These are phyloP conservation scores for Cutaneotrichosporon sp. DNA, from an alignment of 1,284 basidiomycete species.

Conservation along the genomic window DNA sequence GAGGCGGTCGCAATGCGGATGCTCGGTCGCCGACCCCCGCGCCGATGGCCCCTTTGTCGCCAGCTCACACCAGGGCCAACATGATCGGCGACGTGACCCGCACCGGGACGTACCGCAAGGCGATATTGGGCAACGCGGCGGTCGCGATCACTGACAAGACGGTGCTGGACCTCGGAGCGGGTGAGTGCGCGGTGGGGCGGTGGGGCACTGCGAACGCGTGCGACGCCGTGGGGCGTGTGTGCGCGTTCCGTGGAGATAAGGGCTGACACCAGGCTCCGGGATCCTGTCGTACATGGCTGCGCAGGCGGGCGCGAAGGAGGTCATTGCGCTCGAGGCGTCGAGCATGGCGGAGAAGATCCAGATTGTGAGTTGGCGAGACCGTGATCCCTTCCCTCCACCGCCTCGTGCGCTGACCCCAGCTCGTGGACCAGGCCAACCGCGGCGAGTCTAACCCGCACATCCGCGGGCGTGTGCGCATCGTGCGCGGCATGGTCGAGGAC, in stretches of 20 bases:
- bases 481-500: slow-evolving; percentile 51
- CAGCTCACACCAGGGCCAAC: slow-evolving; percentile 46
- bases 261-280: slow-evolving; percentile 52
- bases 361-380: slow-evolving; percentile 51
- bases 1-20: too few relatives aligned
- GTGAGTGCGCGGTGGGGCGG: slow-evolving; percentile 32
- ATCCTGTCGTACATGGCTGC: slow-evolving; percentile 58
- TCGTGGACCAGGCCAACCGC: slow-evolving; percentile 48
- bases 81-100: slow-evolving; percentile 54
- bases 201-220: background rate
- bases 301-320: slow-evolving; percentile 56
- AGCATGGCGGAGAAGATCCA: slow-evolving; percentile 57
- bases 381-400: too few relatives aligned
- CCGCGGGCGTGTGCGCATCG: slow-evolving; percentile 42
- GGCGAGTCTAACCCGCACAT: slow-evolving; percentile 46
- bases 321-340: slow-evolving; percentile 58
- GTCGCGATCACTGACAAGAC: slow-evolving; percentile 48
- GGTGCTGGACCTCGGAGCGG: slow-evolving; percentile 57
- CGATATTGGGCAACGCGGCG: slow-evolving; percentile 53
- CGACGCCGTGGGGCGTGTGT: background rate
- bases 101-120: slow-evolving; percentile 53
- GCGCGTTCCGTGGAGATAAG: background rate
- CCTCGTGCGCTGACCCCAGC: slow-evolving; percentile 26
- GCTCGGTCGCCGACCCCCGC: too few relatives aligned
- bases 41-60: too few relatives aligned